These are phyloP conservation scores for Botrytis paeoniae DNA, from an alignment of 2,329 filamentous ascomycete species.

Conservation along the genomic window DNA sequence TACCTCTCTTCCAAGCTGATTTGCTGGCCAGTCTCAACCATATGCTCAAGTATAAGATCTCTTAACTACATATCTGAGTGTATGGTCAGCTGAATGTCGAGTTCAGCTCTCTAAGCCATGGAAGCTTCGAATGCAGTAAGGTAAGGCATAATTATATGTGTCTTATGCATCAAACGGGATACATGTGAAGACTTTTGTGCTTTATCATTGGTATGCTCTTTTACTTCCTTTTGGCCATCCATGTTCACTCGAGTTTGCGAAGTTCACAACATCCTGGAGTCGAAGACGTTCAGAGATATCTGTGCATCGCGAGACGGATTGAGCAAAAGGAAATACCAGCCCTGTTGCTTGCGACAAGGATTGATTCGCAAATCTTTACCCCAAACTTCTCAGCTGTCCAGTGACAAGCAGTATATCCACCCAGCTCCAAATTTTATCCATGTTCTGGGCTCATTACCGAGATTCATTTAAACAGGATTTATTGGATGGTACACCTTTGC, in stretches of 20 bases:
- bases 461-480: neutral
- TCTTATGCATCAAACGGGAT: neutral
- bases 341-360: neutral
- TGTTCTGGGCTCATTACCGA: neutral
- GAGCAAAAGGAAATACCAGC: neutral
- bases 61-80: neutral
- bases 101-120: neutral
- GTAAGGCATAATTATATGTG: neutral
- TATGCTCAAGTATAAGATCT: neutral
- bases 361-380: conserved; percentile 3
- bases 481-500: neutral
- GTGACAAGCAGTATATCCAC: neutral
- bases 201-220: neutral
- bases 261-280: neutral
- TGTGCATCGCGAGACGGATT: neutral
- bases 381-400: neutral
- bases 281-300: neutral
- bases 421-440: neutral
- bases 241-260: neutral
- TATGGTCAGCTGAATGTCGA: neutral
- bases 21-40: neutral
- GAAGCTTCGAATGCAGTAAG: neutral
- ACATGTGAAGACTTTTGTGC: neutral
- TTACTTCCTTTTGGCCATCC: neutral
- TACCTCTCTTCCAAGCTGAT: neutral